These are phyloP conservation scores for Capsicum baccatum DNA, from an alignment of 257 asterid genomes.

Conservation along the genomic window DNA sequence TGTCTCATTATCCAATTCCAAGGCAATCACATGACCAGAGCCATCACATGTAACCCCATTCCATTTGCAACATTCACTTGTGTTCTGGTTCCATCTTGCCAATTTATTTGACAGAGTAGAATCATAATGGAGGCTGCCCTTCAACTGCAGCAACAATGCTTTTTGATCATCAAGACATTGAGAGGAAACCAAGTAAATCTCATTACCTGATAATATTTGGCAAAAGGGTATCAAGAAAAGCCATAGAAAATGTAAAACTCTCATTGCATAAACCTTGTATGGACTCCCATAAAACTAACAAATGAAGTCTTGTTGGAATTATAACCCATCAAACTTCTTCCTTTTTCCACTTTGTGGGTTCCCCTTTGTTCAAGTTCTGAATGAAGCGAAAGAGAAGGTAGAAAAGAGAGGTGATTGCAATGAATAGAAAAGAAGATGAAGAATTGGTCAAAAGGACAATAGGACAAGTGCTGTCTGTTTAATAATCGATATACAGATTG, in stretches of 20 bases:
- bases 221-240: slow-evolving; percentile 44
- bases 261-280: slow-evolving; percentile 44
- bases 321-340: slow-evolving; percentile 17
- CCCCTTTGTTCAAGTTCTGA: not conserved
- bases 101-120: slow-evolving; percentile 36
- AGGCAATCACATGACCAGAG: not conserved
- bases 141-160: slow-evolving; percentile 48
- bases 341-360: not conserved
- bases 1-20: not conserved
- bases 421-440: not conserved
- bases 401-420: not conserved
- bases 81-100: slow-evolving; percentile 34
- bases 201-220: slow-evolving; percentile 27
- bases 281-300: not conserved
- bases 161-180: slow-evolving; percentile 57
- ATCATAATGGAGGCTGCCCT: slow-evolving; percentile 33
- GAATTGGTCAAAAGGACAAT: slow-evolving; percentile 1
- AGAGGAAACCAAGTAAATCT: slow-evolving; percentile 30
- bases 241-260: slow-evolving; percentile 45
- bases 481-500: not conserved
- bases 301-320: not conserved
- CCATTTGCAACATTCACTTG: slow-evolving; percentile 16
- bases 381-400: not conserved
- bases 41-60: not conserved
- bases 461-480: not conserved